phyloP scores from a whole-genome alignment of 2,329 filamentous ascomycete species.

The Endocalyx cinctus region DNA sequence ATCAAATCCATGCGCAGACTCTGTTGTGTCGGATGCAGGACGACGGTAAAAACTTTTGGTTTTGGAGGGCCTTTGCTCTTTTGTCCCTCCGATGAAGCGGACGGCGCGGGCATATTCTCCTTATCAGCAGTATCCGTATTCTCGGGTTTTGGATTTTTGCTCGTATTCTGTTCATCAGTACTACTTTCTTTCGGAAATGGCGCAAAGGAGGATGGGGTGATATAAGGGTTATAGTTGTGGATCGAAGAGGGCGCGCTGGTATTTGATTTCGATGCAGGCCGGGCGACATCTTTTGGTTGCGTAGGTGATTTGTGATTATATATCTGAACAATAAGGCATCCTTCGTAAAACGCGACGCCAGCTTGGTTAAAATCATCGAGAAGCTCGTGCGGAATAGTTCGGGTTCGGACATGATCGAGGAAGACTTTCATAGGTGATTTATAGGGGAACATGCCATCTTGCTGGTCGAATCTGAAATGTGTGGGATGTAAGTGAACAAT shows the following conservation, averaged over 20 bases:
- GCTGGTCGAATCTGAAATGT: slow-evolving; percentile 88
- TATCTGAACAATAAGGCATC: slow-evolving; percentile 91
- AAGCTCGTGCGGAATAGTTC: slow-evolving; percentile 86
- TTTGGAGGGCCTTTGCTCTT: slow-evolving; percentile 46
- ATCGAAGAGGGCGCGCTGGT: slow-evolving; percentile 73
- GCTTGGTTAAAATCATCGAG: slow-evolving; percentile 69
- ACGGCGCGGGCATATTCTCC: slow-evolving; percentile 53
- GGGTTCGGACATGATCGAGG: slow-evolving; percentile 69
- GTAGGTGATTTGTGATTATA: slow-evolving; percentile 74
- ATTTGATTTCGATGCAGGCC: slow-evolving; percentile 50
- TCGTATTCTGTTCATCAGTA: slow-evolving; percentile 25
- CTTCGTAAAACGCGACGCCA: slow-evolving; percentile 83
- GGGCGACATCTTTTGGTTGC: slow-evolving; percentile 55
- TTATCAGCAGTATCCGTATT: slow-evolving; percentile 45
- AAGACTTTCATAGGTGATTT: slow-evolving; percentile 83
- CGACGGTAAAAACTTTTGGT: slow-evolving; percentile 68
- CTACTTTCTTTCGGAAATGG: slow-evolving; percentile 67
- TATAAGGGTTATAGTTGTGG: slow-evolving; percentile 84
- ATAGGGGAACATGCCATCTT: slow-evolving; percentile 88
- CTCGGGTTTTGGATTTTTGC: slow-evolving; percentile 34
- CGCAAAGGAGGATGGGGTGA: slow-evolving; percentile 83
- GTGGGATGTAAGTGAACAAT: slow-evolving; percentile 79
- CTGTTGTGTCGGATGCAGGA: slow-evolving; percentile 78
- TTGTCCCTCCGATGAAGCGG: slow-evolving; percentile 40
- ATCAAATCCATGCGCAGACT: slow-evolving; percentile 72